These are phyloP conservation scores for Pseudozyma pruni DNA, from an alignment of 1,284 basidiomycete genomes.

Conservation along the genomic window DNA sequence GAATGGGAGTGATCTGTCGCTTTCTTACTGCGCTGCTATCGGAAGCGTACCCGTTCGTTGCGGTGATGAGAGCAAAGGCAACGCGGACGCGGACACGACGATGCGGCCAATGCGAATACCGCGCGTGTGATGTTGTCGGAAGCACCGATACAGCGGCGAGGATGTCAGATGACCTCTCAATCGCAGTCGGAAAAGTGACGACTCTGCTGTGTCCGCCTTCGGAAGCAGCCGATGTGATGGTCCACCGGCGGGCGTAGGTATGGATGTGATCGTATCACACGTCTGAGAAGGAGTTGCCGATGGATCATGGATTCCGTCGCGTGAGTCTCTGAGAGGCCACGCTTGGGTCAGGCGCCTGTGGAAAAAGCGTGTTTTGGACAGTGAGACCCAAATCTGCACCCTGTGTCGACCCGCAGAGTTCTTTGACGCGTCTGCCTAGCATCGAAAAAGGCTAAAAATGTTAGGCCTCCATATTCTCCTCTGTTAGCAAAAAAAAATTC, in stretches of 20 bases:
- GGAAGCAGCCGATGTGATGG: not conserved
- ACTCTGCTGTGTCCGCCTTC: no score
- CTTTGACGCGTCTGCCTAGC: conserved; percentile 12
- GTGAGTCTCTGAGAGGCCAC: conserved; percentile 15
- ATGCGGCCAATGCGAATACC: not conserved
- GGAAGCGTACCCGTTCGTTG: no score
- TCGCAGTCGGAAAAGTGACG: no score
- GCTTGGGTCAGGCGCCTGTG: conserved; percentile 18
- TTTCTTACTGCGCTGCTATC: no score
- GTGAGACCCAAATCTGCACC: not conserved
- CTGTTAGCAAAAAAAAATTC: no score
- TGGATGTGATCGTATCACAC: conserved; percentile 9
- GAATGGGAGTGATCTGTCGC: no score
- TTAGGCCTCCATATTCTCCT: not conserved
- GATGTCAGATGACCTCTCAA: no score
- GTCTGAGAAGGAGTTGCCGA: conserved; percentile 25
- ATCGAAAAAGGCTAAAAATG: not conserved
- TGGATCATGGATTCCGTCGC: conserved; percentile 22
- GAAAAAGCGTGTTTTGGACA: conserved; percentile 43
- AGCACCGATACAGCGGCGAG: no score
- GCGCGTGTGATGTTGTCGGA: not conserved
- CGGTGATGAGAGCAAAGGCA: no score
- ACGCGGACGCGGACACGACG: no score
- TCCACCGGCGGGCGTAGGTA: not conserved
- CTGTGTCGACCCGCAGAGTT: conserved; percentile 1